phyloP scores from a whole-genome alignment of 2,329 filamentous ascomycete species.

The Trichocomaceae sp. region DNA sequence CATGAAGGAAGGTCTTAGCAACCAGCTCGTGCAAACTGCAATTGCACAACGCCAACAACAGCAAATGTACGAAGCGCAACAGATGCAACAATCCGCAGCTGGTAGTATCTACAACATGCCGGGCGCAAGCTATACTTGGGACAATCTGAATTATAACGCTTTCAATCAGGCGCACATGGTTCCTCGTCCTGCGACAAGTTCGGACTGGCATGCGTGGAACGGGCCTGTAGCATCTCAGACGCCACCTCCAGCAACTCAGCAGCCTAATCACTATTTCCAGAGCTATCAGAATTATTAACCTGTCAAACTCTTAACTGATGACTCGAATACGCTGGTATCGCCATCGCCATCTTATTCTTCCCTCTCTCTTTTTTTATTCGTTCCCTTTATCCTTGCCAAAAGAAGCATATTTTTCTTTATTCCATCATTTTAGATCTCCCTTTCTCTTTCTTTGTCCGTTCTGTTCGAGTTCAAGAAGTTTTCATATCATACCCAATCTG shows the following conservation, averaged over 20 bases:
- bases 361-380: conserved; percentile 4
- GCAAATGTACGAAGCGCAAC: conserved; percentile 37
- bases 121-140: conserved; percentile 31
- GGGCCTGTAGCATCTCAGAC: conserved; percentile 25
- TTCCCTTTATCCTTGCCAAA: neutral
- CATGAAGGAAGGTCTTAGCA: conserved; percentile 62
- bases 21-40: conserved; percentile 65
- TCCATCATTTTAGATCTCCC: neutral
- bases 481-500: neutral
- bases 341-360: neutral
- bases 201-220: conserved; percentile 23
- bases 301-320: neutral
- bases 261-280: conserved; percentile 22
- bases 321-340: neutral
- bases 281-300: conserved; percentile 23
- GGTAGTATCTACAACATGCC: conserved; percentile 32
- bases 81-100: conserved; percentile 19
- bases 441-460: neutral
- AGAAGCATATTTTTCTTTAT: neutral
- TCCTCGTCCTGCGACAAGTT: conserved; percentile 13
- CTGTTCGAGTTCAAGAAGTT: neutral
- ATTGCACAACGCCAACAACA: conserved; percentile 62
- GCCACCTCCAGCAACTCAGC: conserved; percentile 21
- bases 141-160: conserved; percentile 27
- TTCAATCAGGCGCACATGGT: conserved; percentile 6